These are phyloP conservation scores for Xylaria flabelliformis DNA, from an alignment of 495 filamentous ascomycete species.

Conservation along the genomic window DNA sequence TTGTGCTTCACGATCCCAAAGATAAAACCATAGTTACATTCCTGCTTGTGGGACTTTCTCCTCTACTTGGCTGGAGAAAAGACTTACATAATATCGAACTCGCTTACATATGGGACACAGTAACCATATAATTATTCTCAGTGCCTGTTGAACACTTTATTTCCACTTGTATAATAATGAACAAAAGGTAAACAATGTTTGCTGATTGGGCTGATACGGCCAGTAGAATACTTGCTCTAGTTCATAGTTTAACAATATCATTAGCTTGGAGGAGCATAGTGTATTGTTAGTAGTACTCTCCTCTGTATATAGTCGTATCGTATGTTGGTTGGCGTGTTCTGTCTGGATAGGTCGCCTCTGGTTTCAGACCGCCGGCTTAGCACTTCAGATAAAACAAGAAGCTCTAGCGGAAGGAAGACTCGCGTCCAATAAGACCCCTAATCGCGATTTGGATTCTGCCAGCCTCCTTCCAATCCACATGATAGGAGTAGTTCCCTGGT, in stretches of 20 bases:
- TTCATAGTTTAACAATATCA: not conserved
- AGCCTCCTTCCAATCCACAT: not conserved
- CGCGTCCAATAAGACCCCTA: not conserved
- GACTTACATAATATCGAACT: not conserved
- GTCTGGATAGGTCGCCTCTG: not conserved
- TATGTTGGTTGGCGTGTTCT: not conserved
- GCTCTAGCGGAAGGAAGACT: not conserved
- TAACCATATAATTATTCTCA: not conserved
- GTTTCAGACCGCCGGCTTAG: not conserved
- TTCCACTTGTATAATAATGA: not conserved
- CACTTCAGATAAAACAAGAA: slow-evolving; percentile 5
- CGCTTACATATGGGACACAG: not conserved
- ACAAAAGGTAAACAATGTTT: not conserved
- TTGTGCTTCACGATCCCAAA: not conserved
- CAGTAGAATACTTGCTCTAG: not conserved
- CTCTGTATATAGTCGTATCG: not conserved
- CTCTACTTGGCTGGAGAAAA: slow-evolving; percentile 1
- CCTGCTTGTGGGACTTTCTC: not conserved
- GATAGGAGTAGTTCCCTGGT: slow-evolving; percentile 4
- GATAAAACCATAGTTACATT: not conserved
- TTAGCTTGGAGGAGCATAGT: not conserved
- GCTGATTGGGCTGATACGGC: not conserved
- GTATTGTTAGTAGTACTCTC: not conserved
- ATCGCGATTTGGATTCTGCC: slow-evolving; percentile 13
- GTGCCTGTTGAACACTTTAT: not conserved